phyloP scores from a whole-genome alignment of 345 rosid genomes.

The Gynandropsis gynandra region DNA sequence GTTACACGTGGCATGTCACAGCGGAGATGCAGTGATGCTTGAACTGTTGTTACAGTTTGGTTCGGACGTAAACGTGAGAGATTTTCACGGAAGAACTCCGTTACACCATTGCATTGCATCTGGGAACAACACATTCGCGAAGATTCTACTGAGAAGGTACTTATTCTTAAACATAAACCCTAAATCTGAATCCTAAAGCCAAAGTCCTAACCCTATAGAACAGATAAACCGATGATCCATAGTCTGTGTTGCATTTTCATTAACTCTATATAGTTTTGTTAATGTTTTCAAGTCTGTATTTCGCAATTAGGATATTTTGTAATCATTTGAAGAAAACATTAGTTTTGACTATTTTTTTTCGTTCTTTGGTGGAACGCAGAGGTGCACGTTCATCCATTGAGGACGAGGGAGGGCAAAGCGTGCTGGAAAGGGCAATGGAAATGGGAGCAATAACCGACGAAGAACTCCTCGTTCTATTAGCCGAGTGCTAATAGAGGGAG shows the following conservation, averaged over 20 bases:
- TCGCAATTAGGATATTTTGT: no score
- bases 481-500: constrained; percentile 33
- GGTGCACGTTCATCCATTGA: constrained; percentile 65
- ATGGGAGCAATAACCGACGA: constrained; percentile 89
- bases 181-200: no score
- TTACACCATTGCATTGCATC: constrained; percentile 64
- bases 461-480: constrained; percentile 66
- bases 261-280: no score
- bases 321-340: no score
- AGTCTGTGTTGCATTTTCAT: no score
- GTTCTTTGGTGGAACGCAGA: constrained; percentile 37
- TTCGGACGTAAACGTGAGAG: constrained; percentile 55
- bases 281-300: no score
- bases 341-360: no score
- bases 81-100: constrained; percentile 77
- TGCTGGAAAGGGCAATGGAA: constrained; percentile 87
- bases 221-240: background rate
- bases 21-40: constrained; percentile 45
- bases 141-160: constrained; percentile 72
- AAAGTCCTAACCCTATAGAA: no score
- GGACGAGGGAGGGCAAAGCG: constrained; percentile 68
- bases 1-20: constrained; percentile 74
- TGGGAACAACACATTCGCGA: constrained; percentile 56
- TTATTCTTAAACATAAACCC: background rate
- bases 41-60: constrained; percentile 82